Conservation (phyloP, 208 protist species). For the Trypanosoma boissoni region DNA sequence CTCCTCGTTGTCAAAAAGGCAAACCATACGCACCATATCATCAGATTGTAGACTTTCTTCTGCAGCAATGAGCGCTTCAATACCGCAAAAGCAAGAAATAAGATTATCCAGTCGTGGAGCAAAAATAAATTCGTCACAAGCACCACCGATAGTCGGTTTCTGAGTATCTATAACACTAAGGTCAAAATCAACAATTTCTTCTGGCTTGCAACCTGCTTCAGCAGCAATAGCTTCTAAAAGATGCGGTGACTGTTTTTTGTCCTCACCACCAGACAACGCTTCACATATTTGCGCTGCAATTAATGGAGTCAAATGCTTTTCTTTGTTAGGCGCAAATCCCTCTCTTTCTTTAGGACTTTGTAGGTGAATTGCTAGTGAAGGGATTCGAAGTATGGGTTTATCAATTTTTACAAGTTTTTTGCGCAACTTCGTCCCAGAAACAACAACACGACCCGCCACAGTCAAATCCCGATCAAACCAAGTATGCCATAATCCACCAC, state of each 20-base stretch:
- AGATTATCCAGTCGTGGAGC: conserved; percentile 96
- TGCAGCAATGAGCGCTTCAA: conserved; percentile 73
- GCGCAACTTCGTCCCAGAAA: conserved; percentile 34
- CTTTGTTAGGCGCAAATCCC: conserved; percentile 93
- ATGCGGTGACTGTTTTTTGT: conserved; percentile 49
- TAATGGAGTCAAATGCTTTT: conserved; percentile 93
- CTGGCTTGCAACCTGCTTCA: conserved; percentile 42
- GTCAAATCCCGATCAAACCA: conserved; percentile 92
- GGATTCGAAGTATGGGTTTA: conserved; percentile 93
- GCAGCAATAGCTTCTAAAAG: conserved; percentile 78
- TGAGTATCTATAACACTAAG: conserved; percentile 94
- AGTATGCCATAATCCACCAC: conserved; percentile 87
- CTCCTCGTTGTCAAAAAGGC: conserved; percentile 91
- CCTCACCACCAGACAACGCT: conserved; percentile 4
- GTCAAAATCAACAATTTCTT: conserved; percentile 96
- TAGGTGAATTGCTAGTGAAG: conserved; percentile 96
- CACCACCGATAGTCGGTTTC: conserved; percentile 85
- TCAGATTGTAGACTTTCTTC: conserved; percentile 49
- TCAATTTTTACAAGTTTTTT: conserved; percentile 74
- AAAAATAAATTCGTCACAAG: conserved; percentile 95
- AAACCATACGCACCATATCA: conserved; percentile 81
- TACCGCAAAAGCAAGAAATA: conserved; percentile 91
- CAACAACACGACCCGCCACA: conserved; percentile 78
- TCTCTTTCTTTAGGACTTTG: conserved; percentile 64
- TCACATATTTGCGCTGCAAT: conserved; percentile 60